Evolutionary conservation across 1,139 yeast genomes (phyloP), one percentile per base, ranked within the genome.

Genomic region (Suhomyces wounanorum): DNA sequence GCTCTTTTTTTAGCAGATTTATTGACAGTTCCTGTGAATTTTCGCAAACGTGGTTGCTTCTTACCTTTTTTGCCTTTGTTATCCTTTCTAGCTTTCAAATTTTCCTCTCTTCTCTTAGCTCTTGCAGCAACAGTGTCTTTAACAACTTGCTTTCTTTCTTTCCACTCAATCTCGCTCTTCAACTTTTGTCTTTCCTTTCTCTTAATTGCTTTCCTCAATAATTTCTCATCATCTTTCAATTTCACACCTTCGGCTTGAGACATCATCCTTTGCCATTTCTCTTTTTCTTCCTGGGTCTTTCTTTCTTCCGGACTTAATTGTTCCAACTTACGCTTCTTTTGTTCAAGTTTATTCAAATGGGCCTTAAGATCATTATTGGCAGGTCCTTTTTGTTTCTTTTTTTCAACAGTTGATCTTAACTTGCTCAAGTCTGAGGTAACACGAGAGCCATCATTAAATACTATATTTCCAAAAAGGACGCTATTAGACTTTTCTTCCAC

Each of bases 221-320:
- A 73, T 64, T 84, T 86, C 66, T 92, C 99, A 66, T 94, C 96
- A 67, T 95, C 97, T 61, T 87, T 88, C 45, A 92, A 75, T 67
- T 90, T 92, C 28, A 83, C 72, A 44, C 99, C 99, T 69, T 91
- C 96, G 3, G 96, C 92, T 63, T 87, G 94, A 33, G 87, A 79
- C 73, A 92, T 77, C 17, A 95, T 89, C 59, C 82, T 79, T 61
- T 82, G 84, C 99, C 99, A 94, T 61, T 85, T 83, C 38, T 84
- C 86, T 62, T 91, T 90, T 56, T 87, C 90, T 52, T 79, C 80
- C 35, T 79, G 70, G 53, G 80, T 79, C 37, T 75, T 73, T 62
- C 82, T 84, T 55, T 88, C 85, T 46, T 86, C 89, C 18, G 81
- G 82, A 52, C 85, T 84, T 64, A 90, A 69, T 44, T 73, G 66